These are phyloP conservation scores for Xylaria sp. DNA, from an alignment of 2,329 filamentous ascomycete genomes.

Conservation along the genomic window DNA sequence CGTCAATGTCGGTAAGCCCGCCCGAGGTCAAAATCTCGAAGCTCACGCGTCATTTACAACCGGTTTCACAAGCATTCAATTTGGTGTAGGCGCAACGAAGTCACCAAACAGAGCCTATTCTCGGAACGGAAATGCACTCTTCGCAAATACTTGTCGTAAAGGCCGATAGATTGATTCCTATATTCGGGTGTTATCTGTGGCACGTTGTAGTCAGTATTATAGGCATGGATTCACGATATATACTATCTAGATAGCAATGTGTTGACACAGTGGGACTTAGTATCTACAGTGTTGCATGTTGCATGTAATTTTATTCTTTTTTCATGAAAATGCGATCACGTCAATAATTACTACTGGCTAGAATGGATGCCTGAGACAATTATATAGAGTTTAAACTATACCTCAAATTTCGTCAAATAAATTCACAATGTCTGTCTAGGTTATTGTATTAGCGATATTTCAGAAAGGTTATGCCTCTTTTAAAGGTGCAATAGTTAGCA, in stretches of 20 bases:
- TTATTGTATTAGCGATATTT: no score
- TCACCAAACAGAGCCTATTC: neutral
- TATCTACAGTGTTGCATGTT: neutral
- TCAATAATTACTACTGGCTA: neutral
- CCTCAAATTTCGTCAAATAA: no score
- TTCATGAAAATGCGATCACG: neutral
- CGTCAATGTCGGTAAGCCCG: constrained; percentile 20
- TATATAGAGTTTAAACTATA: no score
- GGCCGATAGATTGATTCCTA: neutral
- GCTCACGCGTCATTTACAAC: neutral
- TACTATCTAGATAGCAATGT: constrained; percentile 3
- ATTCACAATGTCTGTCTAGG: no score
- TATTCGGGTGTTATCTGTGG: neutral
- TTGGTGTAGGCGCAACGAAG: neutral
- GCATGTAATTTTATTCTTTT: neutral
- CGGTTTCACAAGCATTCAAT: neutral
- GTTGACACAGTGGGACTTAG: neutral
- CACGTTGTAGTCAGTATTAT: constrained; percentile 6
- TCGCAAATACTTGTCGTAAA: constrained; percentile 1
- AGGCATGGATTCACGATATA: constrained; percentile 7
- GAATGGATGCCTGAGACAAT: no score
- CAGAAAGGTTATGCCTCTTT: no score
- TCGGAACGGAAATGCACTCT: constrained; percentile 11
- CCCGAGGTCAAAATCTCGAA: neutral
- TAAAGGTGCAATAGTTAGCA: no score